Evolutionary conservation across 768 basidiomycete genomes (phyloP).

Genomic region (Phlebiopsis flavidoalba): DNA sequence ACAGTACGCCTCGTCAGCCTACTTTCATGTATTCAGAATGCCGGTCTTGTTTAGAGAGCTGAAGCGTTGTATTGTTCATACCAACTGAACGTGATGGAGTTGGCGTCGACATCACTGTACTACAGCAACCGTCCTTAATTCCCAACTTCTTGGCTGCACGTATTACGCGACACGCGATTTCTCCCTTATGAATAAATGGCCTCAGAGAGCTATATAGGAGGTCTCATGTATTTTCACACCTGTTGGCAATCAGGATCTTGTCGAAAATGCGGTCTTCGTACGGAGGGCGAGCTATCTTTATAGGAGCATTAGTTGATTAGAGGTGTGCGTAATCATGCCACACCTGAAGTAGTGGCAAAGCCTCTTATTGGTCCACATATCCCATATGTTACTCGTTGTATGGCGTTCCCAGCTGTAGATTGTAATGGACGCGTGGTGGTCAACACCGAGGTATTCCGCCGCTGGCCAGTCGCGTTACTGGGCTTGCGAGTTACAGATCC

Average conservation of each 20-base stretch:
- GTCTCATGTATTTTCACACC: constrained; percentile 36
- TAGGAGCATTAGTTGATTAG: background rate
- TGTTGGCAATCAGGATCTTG: constrained; percentile 90
- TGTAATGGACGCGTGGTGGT: background rate
- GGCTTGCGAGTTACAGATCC: background rate
- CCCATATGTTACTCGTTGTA: background rate
- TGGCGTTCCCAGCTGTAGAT: background rate
- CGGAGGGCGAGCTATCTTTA: background rate
- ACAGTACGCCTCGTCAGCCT: constrained; percentile 56
- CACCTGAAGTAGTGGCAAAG: constrained; percentile 8
- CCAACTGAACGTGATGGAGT: constrained; percentile 82
- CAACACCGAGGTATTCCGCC: background rate
- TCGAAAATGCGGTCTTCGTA: constrained; percentile 61
- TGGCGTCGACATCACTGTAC: constrained; percentile 83
- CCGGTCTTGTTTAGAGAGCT: background rate
- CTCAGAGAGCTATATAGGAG: background rate
- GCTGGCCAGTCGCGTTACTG: background rate
- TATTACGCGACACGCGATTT: constrained; percentile 94
- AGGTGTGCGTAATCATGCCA: background rate
- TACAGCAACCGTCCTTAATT: constrained; percentile 87
- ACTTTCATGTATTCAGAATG: constrained; percentile 6
- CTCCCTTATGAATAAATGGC: constrained; percentile 52
- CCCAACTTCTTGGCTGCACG: constrained; percentile 85
- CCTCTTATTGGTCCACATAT: background rate
- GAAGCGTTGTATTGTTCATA: constrained; percentile 23